A percentile compares a stretch with the other conserved stretches of the same genome.
Evolutionary conservation across 495 filamentous ascomycete species (phyloP).

Genomic region (Amphirosellinia nigrospora): DNA sequence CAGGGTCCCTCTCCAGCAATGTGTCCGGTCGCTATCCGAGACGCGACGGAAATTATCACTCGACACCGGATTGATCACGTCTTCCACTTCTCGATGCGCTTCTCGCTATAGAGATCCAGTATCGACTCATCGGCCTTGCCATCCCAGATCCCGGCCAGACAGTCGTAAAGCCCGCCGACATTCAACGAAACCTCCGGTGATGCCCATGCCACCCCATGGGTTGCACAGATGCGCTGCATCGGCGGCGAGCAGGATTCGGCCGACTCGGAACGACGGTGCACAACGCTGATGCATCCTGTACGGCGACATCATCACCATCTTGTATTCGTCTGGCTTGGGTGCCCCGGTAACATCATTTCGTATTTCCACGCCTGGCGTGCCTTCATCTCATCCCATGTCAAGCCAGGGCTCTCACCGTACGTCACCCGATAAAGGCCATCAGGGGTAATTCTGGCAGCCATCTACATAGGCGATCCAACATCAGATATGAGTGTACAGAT

Average conservation of each 20-base stretch:
- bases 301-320: slow-evolving; percentile 59
- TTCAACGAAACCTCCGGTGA: slow-evolving; percentile 69
- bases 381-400: slow-evolving; percentile 59
- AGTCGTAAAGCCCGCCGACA: slow-evolving; percentile 63
- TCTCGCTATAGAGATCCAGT: slow-evolving; percentile 62
- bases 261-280: slow-evolving; percentile 60
- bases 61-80: slow-evolving; percentile 63
- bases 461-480: slow-evolving; percentile 36
- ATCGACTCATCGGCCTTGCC: slow-evolving; percentile 61
- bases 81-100: slow-evolving; percentile 61
- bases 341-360: slow-evolving; percentile 62
- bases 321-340: slow-evolving; percentile 63
- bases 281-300: slow-evolving; percentile 69
- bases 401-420: slow-evolving; percentile 60
- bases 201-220: slow-evolving; percentile 64
- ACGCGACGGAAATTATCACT: slow-evolving; percentile 57
- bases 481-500: neutral
- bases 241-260: slow-evolving; percentile 62
- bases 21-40: slow-evolving; percentile 43
- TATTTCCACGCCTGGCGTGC: slow-evolving; percentile 60
- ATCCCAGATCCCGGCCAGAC: slow-evolving; percentile 61
- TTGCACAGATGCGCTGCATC: slow-evolving; percentile 67
- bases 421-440: slow-evolving; percentile 67
- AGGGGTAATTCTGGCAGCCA: slow-evolving; percentile 63
- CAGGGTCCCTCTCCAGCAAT: slow-evolving; percentile 45